Percentiles rank a stretch among this genome's conserved stretches.
Evolutionary conservation across 1,284 basidiomycete species (phyloP).

Genomic region (Ustilago cynodontis): DNA sequence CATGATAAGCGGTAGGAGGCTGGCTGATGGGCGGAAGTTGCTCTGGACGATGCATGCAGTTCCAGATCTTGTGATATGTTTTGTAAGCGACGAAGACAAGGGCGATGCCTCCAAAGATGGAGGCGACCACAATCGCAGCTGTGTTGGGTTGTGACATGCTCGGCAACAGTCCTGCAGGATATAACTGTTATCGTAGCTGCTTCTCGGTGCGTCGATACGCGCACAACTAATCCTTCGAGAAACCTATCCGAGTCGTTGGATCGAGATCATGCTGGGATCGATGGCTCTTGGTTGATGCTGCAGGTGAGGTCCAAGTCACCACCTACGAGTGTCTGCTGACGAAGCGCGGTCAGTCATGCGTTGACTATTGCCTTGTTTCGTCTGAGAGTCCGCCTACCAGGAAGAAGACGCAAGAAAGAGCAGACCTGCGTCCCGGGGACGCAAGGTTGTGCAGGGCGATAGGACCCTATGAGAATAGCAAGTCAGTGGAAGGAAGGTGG

Average conservation of each 20-base stretch:
- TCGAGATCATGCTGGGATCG: constrained; percentile 12
- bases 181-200: background rate
- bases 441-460: background rate
- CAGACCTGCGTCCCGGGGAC: background rate
- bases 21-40: constrained; percentile 50
- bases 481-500: background rate
- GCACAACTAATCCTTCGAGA: background rate
- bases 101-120: constrained; percentile 57
- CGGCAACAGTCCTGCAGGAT: background rate
- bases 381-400: background rate
- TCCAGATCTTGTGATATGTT: constrained; percentile 51
- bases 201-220: background rate
- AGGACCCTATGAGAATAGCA: background rate
- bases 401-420: background rate
- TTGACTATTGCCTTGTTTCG: background rate
- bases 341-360: background rate
- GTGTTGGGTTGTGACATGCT: constrained; percentile 60
- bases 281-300: background rate
- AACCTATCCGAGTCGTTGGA: background rate
- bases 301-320: background rate
- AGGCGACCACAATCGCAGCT: constrained; percentile 56
- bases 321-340: background rate
- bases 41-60: constrained; percentile 33
- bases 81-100: constrained; percentile 51
- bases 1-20: constrained; percentile 47